These are phyloP conservation scores for Moesziomyces globuligerus DNA, from an alignment of 1,284 basidiomycete species.

Conservation along the genomic window DNA sequence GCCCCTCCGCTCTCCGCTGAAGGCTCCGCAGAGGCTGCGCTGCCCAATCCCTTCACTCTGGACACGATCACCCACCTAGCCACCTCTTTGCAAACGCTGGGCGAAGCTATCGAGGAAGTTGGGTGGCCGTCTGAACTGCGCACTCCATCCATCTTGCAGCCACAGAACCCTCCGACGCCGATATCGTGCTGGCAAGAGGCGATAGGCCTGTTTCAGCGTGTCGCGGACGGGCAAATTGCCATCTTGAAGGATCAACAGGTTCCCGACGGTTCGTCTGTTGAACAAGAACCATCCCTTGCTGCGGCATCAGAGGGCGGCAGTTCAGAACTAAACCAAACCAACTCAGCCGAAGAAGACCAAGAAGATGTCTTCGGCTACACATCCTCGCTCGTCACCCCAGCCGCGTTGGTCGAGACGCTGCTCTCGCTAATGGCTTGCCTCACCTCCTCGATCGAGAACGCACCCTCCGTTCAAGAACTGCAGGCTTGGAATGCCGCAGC, in stretches of 20 bases:
- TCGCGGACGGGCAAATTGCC: conserved; percentile 23
- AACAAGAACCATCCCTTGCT: neutral
- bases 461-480: conserved; percentile 8
- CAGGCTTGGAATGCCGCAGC: conserved; percentile 11
- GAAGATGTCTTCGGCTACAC: conserved; percentile 44
- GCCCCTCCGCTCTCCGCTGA: conserved; percentile 18
- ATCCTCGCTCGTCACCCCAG: conserved; percentile 47
- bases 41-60: conserved; percentile 48
- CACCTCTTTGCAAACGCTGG: conserved; percentile 37
- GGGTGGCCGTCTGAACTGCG: conserved; percentile 33
- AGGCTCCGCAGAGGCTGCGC: neutral
- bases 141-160: neutral
- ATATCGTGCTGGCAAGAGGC: conserved; percentile 32
- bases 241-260: conserved; percentile 31
- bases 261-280: neutral
- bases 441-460: conserved; percentile 33
- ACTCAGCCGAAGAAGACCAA: neutral
- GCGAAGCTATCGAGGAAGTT: conserved; percentile 43
- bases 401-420: conserved; percentile 44
- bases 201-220: conserved; percentile 16
- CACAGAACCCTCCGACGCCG: neutral
- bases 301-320: neutral
- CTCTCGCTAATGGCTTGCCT: conserved; percentile 28
- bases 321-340: neutral
- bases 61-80: conserved; percentile 44